phyloP scores from a whole-genome alignment of 2,329 filamentous ascomycete genomes.

The Pyricularia pennisetigena region DNA sequence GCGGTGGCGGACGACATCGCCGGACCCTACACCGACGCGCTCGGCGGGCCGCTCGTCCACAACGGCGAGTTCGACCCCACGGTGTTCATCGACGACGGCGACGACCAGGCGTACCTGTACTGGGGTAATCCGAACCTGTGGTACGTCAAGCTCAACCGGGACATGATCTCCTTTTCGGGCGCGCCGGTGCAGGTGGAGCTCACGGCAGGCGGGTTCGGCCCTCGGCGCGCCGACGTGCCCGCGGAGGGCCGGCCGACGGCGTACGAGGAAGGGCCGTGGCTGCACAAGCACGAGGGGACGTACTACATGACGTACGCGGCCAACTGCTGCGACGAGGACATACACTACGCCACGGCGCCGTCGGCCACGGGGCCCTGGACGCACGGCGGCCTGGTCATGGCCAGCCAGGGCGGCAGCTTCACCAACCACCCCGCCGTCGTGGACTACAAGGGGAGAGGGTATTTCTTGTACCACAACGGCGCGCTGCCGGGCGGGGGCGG shows the following conservation, averaged over 20 bases:
- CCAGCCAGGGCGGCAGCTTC: conserved; percentile 16
- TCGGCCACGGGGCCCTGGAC: conserved; percentile 20
- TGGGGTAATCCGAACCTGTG: conserved; percentile 26
- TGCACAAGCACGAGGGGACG: conserved; percentile 18
- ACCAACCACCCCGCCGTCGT: conserved; percentile 20
- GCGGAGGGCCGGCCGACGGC: conserved; percentile 10
- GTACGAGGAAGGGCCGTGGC: conserved; percentile 21
- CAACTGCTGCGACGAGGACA: conserved; percentile 20
- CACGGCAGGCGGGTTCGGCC: conserved; percentile 6
- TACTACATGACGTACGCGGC: conserved; percentile 21
- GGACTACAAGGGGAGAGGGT: conserved; percentile 18
- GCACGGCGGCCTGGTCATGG: conserved; percentile 19
- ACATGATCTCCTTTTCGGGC: conserved; percentile 27
- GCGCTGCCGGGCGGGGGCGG: conserved; percentile 18
- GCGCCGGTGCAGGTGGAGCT: conserved; percentile 12
- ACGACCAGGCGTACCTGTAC: conserved; percentile 31
- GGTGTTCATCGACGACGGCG: conserved; percentile 27
- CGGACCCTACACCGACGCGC: conserved; percentile 24
- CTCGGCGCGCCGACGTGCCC: background rate
- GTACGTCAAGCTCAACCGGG: conserved; percentile 27
- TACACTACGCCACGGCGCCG: conserved; percentile 18
- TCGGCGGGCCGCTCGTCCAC: conserved; percentile 22
- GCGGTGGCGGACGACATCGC: conserved; percentile 21
- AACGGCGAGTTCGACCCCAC: conserved; percentile 26
- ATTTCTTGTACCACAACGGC: conserved; percentile 23